These are phyloP conservation scores for Xerocomellus dryophilus DNA, from an alignment of 768 basidiomycete species.

Conservation along the genomic window DNA sequence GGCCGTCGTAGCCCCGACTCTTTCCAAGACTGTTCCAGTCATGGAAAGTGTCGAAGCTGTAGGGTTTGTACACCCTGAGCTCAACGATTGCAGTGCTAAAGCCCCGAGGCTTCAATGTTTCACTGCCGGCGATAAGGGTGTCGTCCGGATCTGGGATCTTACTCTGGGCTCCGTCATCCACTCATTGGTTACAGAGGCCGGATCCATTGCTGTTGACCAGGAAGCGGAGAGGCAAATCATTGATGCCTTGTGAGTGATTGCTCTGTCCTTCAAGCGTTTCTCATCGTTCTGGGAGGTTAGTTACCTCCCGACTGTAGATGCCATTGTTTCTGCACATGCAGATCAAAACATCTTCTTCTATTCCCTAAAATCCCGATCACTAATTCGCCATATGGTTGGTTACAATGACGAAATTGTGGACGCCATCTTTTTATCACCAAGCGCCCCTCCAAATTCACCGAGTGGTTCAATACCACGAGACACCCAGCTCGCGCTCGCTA, in stretches of 20 bases:
- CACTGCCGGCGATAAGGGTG: conserved; percentile 90
- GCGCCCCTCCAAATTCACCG: conserved; percentile 22
- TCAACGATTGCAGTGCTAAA: conserved; percentile 36
- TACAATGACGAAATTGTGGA: conserved; percentile 99
- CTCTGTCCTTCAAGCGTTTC: conserved; percentile 8
- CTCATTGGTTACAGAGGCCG: conserved; percentile 49
- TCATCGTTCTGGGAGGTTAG: conserved; percentile 39
- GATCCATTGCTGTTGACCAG: conserved; percentile 39
- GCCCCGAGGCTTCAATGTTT: conserved; percentile 60
- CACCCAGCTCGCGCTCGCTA: conserved; percentile 87
- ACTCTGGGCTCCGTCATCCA: conserved; percentile 59
- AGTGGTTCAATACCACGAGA: conserved; percentile 39
- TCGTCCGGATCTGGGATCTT: conserved; percentile 83
- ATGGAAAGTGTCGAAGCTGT: conserved; percentile 87
- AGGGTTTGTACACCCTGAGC: conserved; percentile 59
- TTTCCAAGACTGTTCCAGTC: conserved; percentile 77
- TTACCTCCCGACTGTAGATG: conserved; percentile 61
- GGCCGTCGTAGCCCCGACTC: conserved; percentile 47
- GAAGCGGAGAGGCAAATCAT: conserved; percentile 86
- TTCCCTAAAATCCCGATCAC: conserved; percentile 61
- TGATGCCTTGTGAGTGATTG: conserved; percentile 69
- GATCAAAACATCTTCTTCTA: conserved; percentile 97
- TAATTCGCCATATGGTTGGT: conserved; percentile 83
- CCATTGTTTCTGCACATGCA: conserved; percentile 81
- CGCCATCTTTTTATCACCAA: conserved; percentile 65